Evolutionary conservation across 2,329 filamentous ascomycete genomes (phyloP).

Genomic region (Stachybotrys elegans): DNA sequence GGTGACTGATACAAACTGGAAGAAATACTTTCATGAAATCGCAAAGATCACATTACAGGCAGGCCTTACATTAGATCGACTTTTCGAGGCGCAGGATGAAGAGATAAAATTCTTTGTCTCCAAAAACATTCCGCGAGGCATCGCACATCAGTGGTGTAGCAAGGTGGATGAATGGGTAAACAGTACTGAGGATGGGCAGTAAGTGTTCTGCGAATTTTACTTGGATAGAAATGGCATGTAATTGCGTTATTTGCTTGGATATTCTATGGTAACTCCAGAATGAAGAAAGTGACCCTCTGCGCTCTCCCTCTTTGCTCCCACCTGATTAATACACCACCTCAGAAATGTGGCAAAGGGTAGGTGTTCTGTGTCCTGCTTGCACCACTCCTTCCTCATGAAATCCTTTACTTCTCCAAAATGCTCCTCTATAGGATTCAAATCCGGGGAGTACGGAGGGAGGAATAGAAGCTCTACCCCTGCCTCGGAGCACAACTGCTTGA

Average conservation of each 20-base stretch:
- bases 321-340: conserved; percentile 4
- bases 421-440: conserved; percentile 1
- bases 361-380: neutral
- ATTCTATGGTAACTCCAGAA: neutral
- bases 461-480: conserved; percentile 3
- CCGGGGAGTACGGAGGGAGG: conserved; percentile 3
- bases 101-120: too few species aligned
- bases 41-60: too few species aligned
- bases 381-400: conserved; percentile 2
- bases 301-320: conserved; percentile 3
- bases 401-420: conserved; percentile 3
- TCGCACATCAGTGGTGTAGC: too few species aligned
- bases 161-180: too few species aligned
- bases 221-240: too few species aligned
- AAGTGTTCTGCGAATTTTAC: too few species aligned
- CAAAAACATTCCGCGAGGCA: too few species aligned
- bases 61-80: too few species aligned
- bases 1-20: too few species aligned
- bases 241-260: neutral
- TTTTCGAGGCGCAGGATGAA: too few species aligned
- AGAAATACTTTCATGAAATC: too few species aligned
- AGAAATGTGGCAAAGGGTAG: conserved; percentile 1
- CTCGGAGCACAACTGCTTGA: conserved; percentile 1
- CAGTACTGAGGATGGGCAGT: too few species aligned
- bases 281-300: neutral